A percentile compares a stretch with the other conserved stretches of the same genome.
Conservation (phyloP, 768 basidiomycete species). For the Hypholoma sublateritium region DNA sequence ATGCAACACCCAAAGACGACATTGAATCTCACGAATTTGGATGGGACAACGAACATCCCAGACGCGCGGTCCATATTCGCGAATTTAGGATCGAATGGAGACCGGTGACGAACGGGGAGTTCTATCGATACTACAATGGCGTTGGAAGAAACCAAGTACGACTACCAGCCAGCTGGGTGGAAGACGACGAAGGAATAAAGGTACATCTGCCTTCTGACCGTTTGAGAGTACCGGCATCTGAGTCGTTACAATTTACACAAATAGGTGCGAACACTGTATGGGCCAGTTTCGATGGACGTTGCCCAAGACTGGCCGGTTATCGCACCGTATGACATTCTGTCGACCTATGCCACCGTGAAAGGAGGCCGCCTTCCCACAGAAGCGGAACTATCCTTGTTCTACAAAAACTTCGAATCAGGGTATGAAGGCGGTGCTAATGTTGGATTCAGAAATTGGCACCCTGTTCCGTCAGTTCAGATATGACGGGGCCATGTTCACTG, state of each 20-base stretch:
- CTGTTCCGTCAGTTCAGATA: constrained; percentile 67
- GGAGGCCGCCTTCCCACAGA: constrained; percentile 96
- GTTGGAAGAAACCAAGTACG: constrained; percentile 43
- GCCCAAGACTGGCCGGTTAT: constrained; percentile 87
- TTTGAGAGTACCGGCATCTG: too few species aligned
- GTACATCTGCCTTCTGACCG: constrained; percentile 26
- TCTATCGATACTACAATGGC: constrained; percentile 60
- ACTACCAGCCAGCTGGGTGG: constrained; percentile 76
- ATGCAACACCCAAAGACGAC: constrained; percentile 38
- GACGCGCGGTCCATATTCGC: constrained; percentile 55
- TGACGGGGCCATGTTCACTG: background rate
- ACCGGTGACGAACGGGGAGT: constrained; percentile 89
- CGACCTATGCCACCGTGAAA: constrained; percentile 77
- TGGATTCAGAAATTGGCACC: constrained; percentile 94
- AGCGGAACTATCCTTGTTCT: constrained; percentile 79
- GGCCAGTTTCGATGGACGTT: constrained; percentile 73
- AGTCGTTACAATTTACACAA: too few species aligned
- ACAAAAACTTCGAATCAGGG: constrained; percentile 69
- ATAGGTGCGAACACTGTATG: constrained; percentile 84
- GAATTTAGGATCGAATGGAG: constrained; percentile 80
- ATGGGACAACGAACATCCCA: constrained; percentile 94
- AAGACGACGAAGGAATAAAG: constrained; percentile 45
- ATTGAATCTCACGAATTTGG: constrained; percentile 71
- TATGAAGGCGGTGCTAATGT: constrained; percentile 79
- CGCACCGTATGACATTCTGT: constrained; percentile 75